A percentile compares a stretch with the other conserved stretches of the same genome.
Evolutionary conservation across 2,329 filamentous ascomycete species (phyloP).

Genomic region (Cadophora sp.): DNA sequence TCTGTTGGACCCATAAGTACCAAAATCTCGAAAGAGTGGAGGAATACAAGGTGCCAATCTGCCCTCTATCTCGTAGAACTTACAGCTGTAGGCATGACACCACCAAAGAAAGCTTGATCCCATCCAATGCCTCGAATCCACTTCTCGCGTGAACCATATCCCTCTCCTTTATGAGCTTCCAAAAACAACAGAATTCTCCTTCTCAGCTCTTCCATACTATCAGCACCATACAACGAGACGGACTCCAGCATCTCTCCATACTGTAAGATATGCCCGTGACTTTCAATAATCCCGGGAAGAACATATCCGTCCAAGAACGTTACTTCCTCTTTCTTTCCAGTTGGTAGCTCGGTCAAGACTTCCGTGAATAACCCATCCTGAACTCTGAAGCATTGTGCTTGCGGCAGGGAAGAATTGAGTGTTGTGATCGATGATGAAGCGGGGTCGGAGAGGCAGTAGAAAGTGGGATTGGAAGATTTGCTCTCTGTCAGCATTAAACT

Average conservation of each 20-base stretch:
- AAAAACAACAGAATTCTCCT: conserved; percentile 59
- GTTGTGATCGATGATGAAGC: conserved; percentile 53
- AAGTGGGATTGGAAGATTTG: conserved; percentile 22
- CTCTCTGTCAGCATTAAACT: conserved; percentile 10
- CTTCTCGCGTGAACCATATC: conserved; percentile 53
- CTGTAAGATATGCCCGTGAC: conserved; percentile 70
- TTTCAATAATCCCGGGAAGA: conserved; percentile 74
- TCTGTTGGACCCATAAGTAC: too few relatives aligned
- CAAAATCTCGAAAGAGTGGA: conserved; percentile 33
- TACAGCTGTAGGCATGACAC: conserved; percentile 65
- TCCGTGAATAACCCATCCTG: conserved; percentile 56
- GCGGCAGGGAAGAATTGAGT: conserved; percentile 46
- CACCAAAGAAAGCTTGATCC: conserved; percentile 71
- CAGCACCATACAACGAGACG: conserved; percentile 66
- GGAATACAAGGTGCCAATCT: conserved; percentile 48
- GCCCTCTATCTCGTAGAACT: conserved; percentile 7
- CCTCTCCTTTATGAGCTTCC: conserved; percentile 55
- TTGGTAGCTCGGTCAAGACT: conserved; percentile 49
- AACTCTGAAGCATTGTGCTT: conserved; percentile 63
- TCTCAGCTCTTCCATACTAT: conserved; percentile 61
- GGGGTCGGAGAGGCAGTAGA: conserved; percentile 39
- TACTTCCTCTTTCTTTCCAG: conserved; percentile 36
- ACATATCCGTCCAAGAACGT: conserved; percentile 56
- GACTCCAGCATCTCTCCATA: conserved; percentile 73
- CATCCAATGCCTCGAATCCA: conserved; percentile 74